Evolutionary conservation across 768 basidiomycete genomes (phyloP), one percentile per base, ranked within the genome.

Genomic region (Vishniacozyma victoriae): DNA sequence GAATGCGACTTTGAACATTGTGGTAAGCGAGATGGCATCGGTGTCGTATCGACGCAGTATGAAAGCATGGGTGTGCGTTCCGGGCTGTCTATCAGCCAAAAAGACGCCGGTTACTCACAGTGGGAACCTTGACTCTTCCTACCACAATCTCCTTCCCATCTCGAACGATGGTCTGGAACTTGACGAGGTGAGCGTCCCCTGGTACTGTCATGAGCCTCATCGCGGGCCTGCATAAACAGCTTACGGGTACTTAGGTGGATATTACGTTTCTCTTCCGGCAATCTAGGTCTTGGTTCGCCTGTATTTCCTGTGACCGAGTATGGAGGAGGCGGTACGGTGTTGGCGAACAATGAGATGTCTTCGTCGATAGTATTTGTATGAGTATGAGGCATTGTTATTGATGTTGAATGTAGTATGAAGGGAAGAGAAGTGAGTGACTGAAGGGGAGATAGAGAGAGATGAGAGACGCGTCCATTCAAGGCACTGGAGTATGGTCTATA

Each of bases 1-100:
- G 71, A 89, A 96, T 0, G 89, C 89, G 6, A 90, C 90, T 50
- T 90, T 86, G 75, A 87, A 93, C 90, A 96, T 93, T 48, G 91
- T 93, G 9, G 91, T 93, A 9, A 91, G 79, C 55, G 84, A 86
- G 73, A 96, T 80, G 16, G 89, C 89, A 50, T 86, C 84, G 3
- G 91, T 93, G 73, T 96, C 92, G 60, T 86, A 91, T 46, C 92
- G 82, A 37, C 91, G 82, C 27, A 96, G 83, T 66, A 96, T 87
- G 70, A 95, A 96, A 19, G 92, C 89, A 73, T 96, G 91, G 26
- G 67, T 82, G 13, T 75, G 71, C 23, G 83, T 78, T 11, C 53
- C 55, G 39, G 60, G 47, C 50, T 56, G 38, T 40, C n/a, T 27
- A 14, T n/a, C 23, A 37, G 12, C 7, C 44, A 6, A 24, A n/a